Conservation (phyloP, 495 filamentous ascomycete species). For the Penicillium ochrochloron region DNA sequence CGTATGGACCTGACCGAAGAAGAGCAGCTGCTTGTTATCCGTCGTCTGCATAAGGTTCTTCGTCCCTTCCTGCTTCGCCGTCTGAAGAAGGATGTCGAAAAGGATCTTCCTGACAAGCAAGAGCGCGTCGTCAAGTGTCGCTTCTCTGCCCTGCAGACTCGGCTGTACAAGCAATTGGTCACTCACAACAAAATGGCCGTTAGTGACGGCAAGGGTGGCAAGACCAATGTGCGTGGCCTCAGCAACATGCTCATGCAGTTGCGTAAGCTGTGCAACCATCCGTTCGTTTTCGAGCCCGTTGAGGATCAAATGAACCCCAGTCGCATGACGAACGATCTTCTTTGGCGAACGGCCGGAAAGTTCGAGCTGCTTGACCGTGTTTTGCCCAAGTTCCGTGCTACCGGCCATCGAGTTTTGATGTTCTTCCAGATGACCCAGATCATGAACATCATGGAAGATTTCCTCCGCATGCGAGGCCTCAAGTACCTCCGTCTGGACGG, state of each 20-base stretch:
- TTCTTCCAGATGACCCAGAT: constrained; percentile 99
- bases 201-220: constrained; percentile 92
- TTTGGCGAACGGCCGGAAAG: constrained; percentile 97
- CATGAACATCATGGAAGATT: constrained; percentile 99
- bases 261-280: constrained; percentile 98
- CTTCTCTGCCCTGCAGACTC: constrained; percentile 91
- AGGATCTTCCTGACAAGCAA: constrained; percentile 96
- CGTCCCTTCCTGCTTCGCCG: constrained; percentile 96
- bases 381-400: constrained; percentile 86
- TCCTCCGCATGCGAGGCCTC: constrained; percentile 79
- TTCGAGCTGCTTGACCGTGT: constrained; percentile 94
- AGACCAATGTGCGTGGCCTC: constrained; percentile 90
- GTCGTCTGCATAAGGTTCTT: constrained; percentile 96
- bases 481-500: constrained; percentile 92
- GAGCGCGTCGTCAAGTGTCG: constrained; percentile 99
- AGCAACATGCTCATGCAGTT: constrained; percentile 99
- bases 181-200: constrained; percentile 93
- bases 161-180: constrained; percentile 94
- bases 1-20: constrained; percentile 99
- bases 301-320: constrained; percentile 96
- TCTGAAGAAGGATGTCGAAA: constrained; percentile 99
- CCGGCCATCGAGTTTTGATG: constrained; percentile 93
- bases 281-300: constrained; percentile 96
- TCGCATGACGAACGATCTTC: constrained; percentile 82
- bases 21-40: constrained; percentile 98